Percentiles rank a stretch among this genome's conserved stretches.
Evolutionary conservation across 1,284 basidiomycete genomes (phyloP).

Genomic region (Heterobasidion occidentale): DNA sequence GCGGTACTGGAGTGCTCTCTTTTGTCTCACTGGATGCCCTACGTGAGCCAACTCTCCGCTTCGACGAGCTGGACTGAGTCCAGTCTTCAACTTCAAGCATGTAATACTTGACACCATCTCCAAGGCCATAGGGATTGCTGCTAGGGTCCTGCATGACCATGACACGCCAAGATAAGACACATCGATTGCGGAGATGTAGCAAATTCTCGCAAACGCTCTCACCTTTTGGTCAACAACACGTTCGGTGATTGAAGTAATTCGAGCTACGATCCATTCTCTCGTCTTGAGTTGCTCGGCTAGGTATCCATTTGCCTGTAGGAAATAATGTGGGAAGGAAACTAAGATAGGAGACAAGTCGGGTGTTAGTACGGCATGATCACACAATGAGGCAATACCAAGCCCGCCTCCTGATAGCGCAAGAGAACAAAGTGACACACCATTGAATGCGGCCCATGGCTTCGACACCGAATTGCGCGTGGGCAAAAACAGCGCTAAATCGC

Average conservation of each 20-base stretch:
- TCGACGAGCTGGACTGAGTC: slow-evolving; percentile 66
- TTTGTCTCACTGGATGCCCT: slow-evolving; percentile 35
- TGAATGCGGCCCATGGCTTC: slow-evolving; percentile 97
- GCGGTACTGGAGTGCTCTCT: slow-evolving; percentile 10
- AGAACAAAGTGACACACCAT: slow-evolving; percentile 43
- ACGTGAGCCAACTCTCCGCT: slow-evolving; percentile 39
- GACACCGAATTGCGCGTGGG: slow-evolving; percentile 90
- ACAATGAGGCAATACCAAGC: not conserved
- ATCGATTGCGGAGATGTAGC: not conserved
- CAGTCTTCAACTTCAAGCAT: slow-evolving; percentile 92
- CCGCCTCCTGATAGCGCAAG: slow-evolving; percentile 10
- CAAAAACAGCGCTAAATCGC: slow-evolving; percentile 91
- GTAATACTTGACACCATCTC: slow-evolving; percentile 88
- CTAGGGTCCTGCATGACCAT: slow-evolving; percentile 46
- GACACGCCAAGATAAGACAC: slow-evolving; percentile 7
- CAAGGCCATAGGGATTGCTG: slow-evolving; percentile 74
- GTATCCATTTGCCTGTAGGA: slow-evolving; percentile 80
- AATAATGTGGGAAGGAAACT: slow-evolving; percentile 97
- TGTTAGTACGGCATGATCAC: slow-evolving; percentile 6
- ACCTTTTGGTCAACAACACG: slow-evolving; percentile 78
- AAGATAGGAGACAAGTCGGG: slow-evolving; percentile 15
- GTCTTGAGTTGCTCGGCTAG: slow-evolving; percentile 81
- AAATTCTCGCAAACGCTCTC: not conserved
- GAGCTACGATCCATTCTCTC: slow-evolving; percentile 90
- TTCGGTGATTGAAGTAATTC: slow-evolving; percentile 85